Percentiles rank a stretch among this genome's conserved stretches.
Conservation (phyloP, 2,329 filamentous ascomycete genomes). For the Intubia oerlemansii region DNA sequence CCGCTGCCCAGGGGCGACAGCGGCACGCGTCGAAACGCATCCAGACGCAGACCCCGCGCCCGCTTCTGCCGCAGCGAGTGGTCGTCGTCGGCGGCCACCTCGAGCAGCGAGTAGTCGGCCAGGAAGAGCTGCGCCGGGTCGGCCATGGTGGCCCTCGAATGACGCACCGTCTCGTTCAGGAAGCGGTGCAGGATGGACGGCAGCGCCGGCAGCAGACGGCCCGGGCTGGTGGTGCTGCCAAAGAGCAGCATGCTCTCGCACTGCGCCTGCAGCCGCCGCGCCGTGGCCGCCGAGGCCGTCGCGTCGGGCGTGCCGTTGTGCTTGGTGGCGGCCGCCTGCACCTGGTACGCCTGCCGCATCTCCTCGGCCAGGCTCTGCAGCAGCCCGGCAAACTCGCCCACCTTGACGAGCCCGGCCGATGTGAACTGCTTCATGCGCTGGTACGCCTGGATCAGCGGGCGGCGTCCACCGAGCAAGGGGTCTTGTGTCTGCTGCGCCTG, state of each 20-base stretch:
- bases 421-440: conserved; percentile 29
- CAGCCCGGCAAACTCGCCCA: conserved; percentile 40
- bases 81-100: conserved; percentile 34
- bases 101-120: conserved; percentile 48
- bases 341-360: conserved; percentile 28
- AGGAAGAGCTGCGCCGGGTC: conserved; percentile 52
- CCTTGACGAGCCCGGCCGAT: conserved; percentile 30
- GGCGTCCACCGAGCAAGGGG: too few species aligned
- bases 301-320: conserved; percentile 2
- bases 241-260: conserved; percentile 31
- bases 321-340: conserved; percentile 23
- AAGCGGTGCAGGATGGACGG: conserved; percentile 40
- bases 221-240: conserved; percentile 21
- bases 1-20: conserved; percentile 12
- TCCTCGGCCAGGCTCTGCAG: conserved; percentile 26
- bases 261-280: conserved; percentile 25
- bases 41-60: conserved; percentile 20
- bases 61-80: conserved; percentile 21
- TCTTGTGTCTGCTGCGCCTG: conserved; percentile 16
- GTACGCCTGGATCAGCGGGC: conserved; percentile 33
- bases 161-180: conserved; percentile 35
- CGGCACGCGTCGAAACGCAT: conserved; percentile 37
- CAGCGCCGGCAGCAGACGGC: conserved; percentile 25
- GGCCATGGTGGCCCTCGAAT: conserved; percentile 35
- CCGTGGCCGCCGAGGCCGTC: conserved; percentile 4